Evolutionary conservation across 2,329 filamentous ascomycete species (phyloP), one percentile per base, ranked within the genome.

Genomic region (Colletotrichum salicis): DNA sequence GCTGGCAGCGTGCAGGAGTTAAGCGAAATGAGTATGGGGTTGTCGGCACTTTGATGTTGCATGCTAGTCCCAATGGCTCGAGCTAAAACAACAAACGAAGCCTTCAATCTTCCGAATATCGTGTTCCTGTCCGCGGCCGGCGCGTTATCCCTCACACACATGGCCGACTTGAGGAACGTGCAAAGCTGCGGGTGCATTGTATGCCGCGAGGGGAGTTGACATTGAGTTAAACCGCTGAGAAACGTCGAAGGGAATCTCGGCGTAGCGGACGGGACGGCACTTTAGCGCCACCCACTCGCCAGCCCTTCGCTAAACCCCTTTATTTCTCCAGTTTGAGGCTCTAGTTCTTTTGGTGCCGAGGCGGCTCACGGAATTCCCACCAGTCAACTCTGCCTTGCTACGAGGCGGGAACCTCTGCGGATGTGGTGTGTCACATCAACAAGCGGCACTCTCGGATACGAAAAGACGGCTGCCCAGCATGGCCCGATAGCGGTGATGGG

Each of bases 291-390:
- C 62, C 61, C 67, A 35, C 48, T 15, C 27, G 15, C 15, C 67
- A 48, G 19, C 61, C 45, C 56, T 61, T 65, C 62, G 62, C 62
- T 60, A 48, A 61, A 29, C 56, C 63, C 67, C 48, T 65, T 66
- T 35, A 66, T 57, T 57, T 61, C 56, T 56, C 31, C 57, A 27
- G 59, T 22, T 2, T 7, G 19, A 56, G 13, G 27, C 8, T 29
- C 29, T 48, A 35, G 24, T 41, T 27, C 22, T 13, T n/a, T 29
- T 19, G 37, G 35, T 13, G 33, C 37, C 24, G 37, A 29, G 24
- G 37, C 58, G 37, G 58, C 37, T 31, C 22, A 10, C 3, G 37
- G 11, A 45, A 31, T 15, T 37, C 29, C 31, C 55, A 60, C 55
- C 45, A 56, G 48, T 65, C 24, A 27, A n/a, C 15, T 27, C n/a